phyloP scores from a whole-genome alignment of 2,329 filamentous ascomycete species.

The Arthrobotrys sinensis region DNA sequence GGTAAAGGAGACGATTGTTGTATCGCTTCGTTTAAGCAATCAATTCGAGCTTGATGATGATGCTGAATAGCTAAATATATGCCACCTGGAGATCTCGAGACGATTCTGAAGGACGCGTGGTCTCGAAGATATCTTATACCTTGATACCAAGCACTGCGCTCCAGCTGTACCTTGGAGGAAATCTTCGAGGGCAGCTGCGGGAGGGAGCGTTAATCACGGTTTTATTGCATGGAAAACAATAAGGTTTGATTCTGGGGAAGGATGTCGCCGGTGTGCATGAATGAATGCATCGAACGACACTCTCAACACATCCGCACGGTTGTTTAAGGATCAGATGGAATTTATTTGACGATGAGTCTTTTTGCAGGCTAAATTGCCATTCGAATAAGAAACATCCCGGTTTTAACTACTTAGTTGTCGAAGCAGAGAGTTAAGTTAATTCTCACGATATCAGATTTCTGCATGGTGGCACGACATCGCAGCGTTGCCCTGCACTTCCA shows the following conservation, averaged over 20 bases:
- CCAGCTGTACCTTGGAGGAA: conserved; percentile 1
- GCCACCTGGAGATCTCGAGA: background rate
- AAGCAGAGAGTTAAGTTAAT: conserved; percentile 5
- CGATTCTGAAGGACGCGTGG: conserved; percentile 8
- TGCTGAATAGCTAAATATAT: conserved; percentile 14
- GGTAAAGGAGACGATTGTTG: conserved; percentile 39
- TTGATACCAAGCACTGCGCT: background rate
- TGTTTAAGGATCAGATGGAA: conserved; percentile 24
- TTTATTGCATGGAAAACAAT: conserved; percentile 44
- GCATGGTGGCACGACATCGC: conserved; percentile 43
- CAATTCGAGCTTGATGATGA: background rate
- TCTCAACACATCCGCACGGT: conserved; percentile 42
- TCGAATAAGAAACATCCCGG: background rate
- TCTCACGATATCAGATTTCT: conserved; percentile 32
- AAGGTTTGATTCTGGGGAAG: conserved; percentile 51
- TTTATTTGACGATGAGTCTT: conserved; percentile 39
- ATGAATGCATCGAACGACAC: conserved; percentile 56
- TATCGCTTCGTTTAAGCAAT: conserved; percentile 30
- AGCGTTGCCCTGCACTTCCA: background rate
- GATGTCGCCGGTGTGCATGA: conserved; percentile 31
- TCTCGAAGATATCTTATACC: conserved; percentile 16
- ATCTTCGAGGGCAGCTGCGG: conserved; percentile 12
- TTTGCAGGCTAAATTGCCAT: conserved; percentile 23
- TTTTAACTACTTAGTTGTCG: background rate
- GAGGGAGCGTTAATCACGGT: conserved; percentile 44